Base-by-base conservation (phyloP, 225 moss, liverwort and hornwort genomes). In the Sphagnum tenellum region DNA sequence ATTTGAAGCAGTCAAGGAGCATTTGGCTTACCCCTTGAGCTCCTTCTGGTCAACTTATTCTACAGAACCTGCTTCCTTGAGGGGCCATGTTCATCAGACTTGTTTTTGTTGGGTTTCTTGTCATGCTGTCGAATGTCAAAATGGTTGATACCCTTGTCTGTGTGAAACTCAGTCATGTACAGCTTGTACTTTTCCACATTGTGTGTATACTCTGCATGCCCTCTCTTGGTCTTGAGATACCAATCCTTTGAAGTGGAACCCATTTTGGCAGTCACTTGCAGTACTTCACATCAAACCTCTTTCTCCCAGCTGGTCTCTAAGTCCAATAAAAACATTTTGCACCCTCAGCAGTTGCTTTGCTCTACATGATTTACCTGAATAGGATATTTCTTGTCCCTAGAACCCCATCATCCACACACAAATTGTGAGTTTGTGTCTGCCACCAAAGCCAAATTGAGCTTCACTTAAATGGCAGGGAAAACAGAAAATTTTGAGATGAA, bases 131-230 rank as follows among this genome's bases (percentile, higher is more conserved):
- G 73, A 9, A 56, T 59, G 46, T 76, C 75, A 48, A 64, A 11
- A 46, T 62, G 53, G 53, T 70, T 76, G 14, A 64, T 53, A 64
- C 67, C 62, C 47, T 60, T 70, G n/a, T 59, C 72, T 14, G 73
- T 77, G 62, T 75, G 65, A 57, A 76, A 76, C 63, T 79, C 81
- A 54, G 57, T 73, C 65, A 88, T 12, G 55, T 81, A 89, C 0
- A 92, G 92, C 73, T 85, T 86, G 44, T 96, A 86, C 50, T 66
- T 64, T 64, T 88, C 82, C 50, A 89, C 88, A 58, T 71, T 79
- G 11, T 54, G 66, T 9, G 73, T 71, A 49, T 96, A 96, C 47
- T 96, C 79, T 71, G 64, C 74, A 64, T 77, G 92, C 70, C 72
- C 74, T 46, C 81, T 83, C 66, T 87, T 96, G 49, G 57, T 75